A percentile compares a stretch with the other conserved stretches of the same genome.
These are phyloP conservation scores for Clonostachys byssicola DNA, from an alignment of 2,329 filamentous ascomycete genomes.

Conservation along the genomic window DNA sequence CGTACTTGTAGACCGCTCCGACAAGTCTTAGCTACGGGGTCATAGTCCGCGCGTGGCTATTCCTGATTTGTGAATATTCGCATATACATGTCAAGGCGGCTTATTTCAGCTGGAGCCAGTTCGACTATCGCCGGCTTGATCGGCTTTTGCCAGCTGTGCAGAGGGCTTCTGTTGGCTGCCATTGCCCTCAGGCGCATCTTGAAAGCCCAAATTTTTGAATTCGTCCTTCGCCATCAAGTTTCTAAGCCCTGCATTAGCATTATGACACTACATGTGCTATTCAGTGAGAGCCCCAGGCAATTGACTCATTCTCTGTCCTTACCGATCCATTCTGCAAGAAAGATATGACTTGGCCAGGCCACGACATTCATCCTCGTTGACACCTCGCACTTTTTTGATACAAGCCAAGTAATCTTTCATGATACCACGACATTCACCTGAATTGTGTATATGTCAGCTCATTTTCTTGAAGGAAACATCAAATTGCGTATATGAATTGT, in stretches of 20 bases:
- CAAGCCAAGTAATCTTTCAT: constrained; percentile 85
- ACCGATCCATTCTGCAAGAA: constrained; percentile 92
- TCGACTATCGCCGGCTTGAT: no score
- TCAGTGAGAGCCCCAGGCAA: background rate
- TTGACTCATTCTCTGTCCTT: constrained; percentile 20
- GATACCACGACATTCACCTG: constrained; percentile 88
- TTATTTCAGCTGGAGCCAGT: no score
- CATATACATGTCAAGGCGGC: no score
- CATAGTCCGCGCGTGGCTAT: no score
- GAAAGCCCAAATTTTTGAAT: constrained; percentile 87
- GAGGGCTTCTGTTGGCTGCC: no score
- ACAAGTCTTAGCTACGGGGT: no score
- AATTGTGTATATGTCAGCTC: background rate
- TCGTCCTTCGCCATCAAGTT: constrained; percentile 96
- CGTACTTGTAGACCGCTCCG: no score
- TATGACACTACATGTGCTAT: background rate
- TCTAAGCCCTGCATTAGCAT: constrained; percentile 31
- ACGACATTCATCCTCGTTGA: constrained; percentile 84
- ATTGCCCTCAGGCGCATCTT: no score
- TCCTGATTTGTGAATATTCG: no score
- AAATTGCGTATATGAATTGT: constrained; percentile 6
- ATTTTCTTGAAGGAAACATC: constrained; percentile 1
- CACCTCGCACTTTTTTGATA: constrained; percentile 77
- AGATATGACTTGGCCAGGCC: constrained; percentile 85
- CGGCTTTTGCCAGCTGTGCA: no score